Evolutionary conservation across 768 basidiomycete species (phyloP).

Genomic region (Cytidiella melzeri): DNA sequence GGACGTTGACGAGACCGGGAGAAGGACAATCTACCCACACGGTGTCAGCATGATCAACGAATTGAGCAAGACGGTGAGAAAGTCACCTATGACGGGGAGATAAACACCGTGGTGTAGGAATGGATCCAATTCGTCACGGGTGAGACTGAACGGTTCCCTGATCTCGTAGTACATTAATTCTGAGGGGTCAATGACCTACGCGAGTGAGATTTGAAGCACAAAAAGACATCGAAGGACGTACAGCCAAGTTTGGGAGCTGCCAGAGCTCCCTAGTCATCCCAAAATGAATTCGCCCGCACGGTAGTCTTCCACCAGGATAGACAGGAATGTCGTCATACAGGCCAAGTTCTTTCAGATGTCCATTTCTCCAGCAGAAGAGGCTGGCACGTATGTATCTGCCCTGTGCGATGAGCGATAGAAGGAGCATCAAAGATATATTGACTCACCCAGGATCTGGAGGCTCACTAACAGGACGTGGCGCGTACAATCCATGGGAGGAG

Average conservation of each 20-base stretch:
- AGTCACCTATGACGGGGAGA: too few species aligned
- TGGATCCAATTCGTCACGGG: not conserved
- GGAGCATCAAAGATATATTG: not conserved
- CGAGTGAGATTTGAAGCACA: not conserved
- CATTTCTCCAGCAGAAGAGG: not conserved
- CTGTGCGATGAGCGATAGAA: not conserved
- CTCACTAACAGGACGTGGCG: not conserved
- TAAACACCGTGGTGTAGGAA: not conserved
- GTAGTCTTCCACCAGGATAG: not conserved
- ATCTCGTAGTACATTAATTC: conserved; percentile 1
- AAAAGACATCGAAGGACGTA: not conserved
- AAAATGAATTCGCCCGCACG: too few species aligned
- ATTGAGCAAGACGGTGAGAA: not conserved
- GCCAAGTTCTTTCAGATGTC: not conserved
- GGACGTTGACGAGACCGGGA: not conserved
- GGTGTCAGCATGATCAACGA: not conserved
- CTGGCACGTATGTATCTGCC: conserved; percentile 1
- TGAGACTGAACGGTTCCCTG: not conserved
- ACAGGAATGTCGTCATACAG: not conserved
- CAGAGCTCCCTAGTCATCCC: not conserved
- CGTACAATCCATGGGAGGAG: not conserved
- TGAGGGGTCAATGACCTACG: not conserved
- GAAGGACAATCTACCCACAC: not conserved
- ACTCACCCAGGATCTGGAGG: not conserved
- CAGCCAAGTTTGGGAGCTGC: not conserved